Base-by-base conservation (phyloP, 257 asterid genomes). In the Buddleja alternifolia region DNA sequence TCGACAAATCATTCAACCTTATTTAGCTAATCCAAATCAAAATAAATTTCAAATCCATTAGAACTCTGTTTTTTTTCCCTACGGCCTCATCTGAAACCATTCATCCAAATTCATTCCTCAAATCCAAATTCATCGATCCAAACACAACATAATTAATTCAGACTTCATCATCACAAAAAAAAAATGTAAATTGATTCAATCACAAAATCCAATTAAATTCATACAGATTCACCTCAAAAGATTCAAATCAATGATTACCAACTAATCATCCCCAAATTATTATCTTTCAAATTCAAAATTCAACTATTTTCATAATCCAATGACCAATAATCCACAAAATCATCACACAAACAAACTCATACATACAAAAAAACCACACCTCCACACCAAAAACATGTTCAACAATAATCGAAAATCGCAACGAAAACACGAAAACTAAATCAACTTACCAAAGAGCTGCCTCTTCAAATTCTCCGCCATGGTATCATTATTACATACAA, bases 401-500 rank as follows among this genome's bases (percentile, higher is more conserved):
- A 41, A 37, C 3, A 45, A 7, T 4, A 15, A 52, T 9, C 11
- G 1, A 24, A 29, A n/a, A n/a, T n/a, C n/a, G n/a, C n/a, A 48
- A 32, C 1, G 9, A 2, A 25, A 4, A 16, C 10, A 7, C 23
- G 15, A 17, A 23, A 24, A 21, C 4, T 5, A 2, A 23, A 34
- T 36, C 16, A 14, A 56, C 86, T 25, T 80, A 94, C 99, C 99
- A 73, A 94, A 94, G 44, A 94, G 92, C 70, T 94, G 80, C 75
- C 99, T 88, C 78, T 89, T 84, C 78, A 94, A 96, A 81, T 94
- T 91, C 68, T 94, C 99, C 8, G 89, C 86, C 97, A 94, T 94
- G 34, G 99, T 94, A 78, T 94, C 99, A 69, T 94, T 94, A 73
- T 94, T 94, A 80, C 99, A 94, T 6, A 94, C 99, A 62, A 94